Evolutionary conservation across 345 rosid species (phyloP).

Genomic region (Aquilaria yunnanensis): DNA sequence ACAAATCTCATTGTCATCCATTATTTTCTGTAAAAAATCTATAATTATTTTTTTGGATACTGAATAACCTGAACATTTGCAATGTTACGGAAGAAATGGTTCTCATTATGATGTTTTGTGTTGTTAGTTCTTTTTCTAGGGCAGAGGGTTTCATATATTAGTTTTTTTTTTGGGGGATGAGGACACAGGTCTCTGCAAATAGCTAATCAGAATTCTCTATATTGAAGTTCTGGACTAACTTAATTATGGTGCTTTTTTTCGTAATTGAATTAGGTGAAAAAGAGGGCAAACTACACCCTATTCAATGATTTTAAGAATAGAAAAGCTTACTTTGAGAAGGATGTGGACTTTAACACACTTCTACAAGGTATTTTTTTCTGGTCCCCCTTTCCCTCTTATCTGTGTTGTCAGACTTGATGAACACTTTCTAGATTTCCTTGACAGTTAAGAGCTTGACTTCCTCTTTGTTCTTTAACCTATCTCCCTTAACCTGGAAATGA

Average conservation of each 20-base stretch:
- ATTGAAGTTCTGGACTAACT: not conserved
- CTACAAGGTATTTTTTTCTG: slow-evolving; percentile 44
- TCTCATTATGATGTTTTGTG: too few relatives aligned
- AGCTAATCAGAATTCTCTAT: not conserved
- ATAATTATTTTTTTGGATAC: too few relatives aligned
- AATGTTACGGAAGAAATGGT: too few relatives aligned
- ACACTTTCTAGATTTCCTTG: slow-evolving; percentile 2
- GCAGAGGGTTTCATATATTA: not conserved
- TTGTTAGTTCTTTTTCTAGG: not conserved
- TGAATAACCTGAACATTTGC: too few relatives aligned
- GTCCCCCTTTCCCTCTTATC: too few relatives aligned
- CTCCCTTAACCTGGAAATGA: not conserved
- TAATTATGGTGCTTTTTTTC: slow-evolving; percentile 9
- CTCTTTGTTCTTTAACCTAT: not conserved
- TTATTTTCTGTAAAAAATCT: too few relatives aligned
- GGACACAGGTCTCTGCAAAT: too few relatives aligned
- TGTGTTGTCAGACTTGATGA: too few relatives aligned
- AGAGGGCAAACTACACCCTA: slow-evolving; percentile 43
- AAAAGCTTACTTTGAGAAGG: slow-evolving; percentile 38
- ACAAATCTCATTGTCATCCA: too few relatives aligned
- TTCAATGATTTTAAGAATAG: slow-evolving; percentile 56
- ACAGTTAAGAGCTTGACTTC: not conserved
- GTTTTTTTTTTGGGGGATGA: not conserved
- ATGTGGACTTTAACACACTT: slow-evolving; percentile 45
- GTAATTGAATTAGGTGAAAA: slow-evolving; percentile 36